These are phyloP conservation scores for Pulicaria dysenterica DNA, from an alignment of 129 eudicot species.

Conservation along the genomic window DNA sequence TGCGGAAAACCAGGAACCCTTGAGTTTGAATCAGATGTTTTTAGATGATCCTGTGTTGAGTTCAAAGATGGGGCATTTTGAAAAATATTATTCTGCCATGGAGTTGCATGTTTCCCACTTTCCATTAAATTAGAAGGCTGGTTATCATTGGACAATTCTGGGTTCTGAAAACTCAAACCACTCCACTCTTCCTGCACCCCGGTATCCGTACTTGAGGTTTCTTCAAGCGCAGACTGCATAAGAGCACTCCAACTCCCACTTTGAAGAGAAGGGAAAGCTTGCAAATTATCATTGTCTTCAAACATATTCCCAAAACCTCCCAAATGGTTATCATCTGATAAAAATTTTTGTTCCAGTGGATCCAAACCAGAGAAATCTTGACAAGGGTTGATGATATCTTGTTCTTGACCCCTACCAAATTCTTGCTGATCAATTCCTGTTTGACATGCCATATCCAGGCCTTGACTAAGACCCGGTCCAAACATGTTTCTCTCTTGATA, in stretches of 20 bases:
- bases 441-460: conserved; percentile 29
- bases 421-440: conserved; percentile 39
- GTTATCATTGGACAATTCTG: conserved; percentile 50
- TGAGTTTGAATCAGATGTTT: conserved; percentile 33
- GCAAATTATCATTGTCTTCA: conserved; percentile 43
- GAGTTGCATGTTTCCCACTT: conserved; percentile 44
- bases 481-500: conserved; percentile 49
- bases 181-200: conserved; percentile 84
- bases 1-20: conserved; percentile 51
- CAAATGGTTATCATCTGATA: conserved; percentile 63
- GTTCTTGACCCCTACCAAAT: conserved; percentile 43
- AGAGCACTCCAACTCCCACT: conserved; percentile 95
- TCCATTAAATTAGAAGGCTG: conserved; percentile 42
- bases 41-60: conserved; percentile 37
- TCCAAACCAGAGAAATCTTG: conserved; percentile 50
- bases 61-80: conserved; percentile 38
- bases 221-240: conserved; percentile 87
- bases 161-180: conserved; percentile 71
- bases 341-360: conserved; percentile 74
- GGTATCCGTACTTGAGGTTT: conserved; percentile 73
- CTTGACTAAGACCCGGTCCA: conserved; percentile 48
- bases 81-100: conserved; percentile 52
- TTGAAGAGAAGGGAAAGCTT: conserved; percentile 52
- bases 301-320: conserved; percentile 45
- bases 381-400: conserved; percentile 38